Evolutionary conservation across 495 filamentous ascomycete species (phyloP).

Genomic region (Penicillium canariense): DNA sequence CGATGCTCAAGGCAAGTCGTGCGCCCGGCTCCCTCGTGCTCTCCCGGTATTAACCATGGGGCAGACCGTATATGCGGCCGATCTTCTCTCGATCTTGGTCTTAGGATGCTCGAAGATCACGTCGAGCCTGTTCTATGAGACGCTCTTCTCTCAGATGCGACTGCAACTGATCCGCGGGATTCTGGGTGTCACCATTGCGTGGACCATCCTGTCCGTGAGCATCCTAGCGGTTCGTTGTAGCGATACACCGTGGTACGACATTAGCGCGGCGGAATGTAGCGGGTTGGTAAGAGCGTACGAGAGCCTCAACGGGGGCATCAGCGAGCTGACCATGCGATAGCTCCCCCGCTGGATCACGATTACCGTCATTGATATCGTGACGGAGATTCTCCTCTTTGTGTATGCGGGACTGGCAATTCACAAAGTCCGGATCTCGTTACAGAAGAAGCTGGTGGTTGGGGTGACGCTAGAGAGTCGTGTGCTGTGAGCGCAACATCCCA

Average conservation of each 20-base stretch:
- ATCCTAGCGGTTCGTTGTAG: constrained; percentile 17
- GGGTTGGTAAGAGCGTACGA: constrained; percentile 13
- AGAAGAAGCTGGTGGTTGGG: constrained; percentile 19
- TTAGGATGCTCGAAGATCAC: constrained; percentile 21
- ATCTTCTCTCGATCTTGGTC: constrained; percentile 20
- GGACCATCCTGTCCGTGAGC: constrained; percentile 13
- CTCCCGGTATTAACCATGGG: not conserved
- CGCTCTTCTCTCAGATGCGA: constrained; percentile 11
- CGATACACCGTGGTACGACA: constrained; percentile 5
- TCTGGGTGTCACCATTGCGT: constrained; percentile 11
- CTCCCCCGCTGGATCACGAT: constrained; percentile 28
- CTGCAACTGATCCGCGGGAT: constrained; percentile 4
- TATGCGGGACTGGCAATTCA: constrained; percentile 20
- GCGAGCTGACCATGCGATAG: constrained; percentile 1
- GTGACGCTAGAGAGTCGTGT: constrained; percentile 24
- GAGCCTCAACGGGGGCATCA: not conserved
- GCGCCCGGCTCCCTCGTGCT: too few species aligned
- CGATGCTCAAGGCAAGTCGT: constrained; percentile 19
- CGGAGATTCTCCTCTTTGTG: constrained; percentile 19
- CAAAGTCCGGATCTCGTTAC: constrained; percentile 17
- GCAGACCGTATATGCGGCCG: constrained; percentile 19
- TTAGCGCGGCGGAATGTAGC: constrained; percentile 16
- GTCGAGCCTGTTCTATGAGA: constrained; percentile 14
- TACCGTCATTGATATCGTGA: constrained; percentile 24
- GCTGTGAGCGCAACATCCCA: constrained; percentile 11